Percentiles rank a stretch among this genome's conserved stretches.
phyloP scores from a whole-genome alignment of 805 yeast species.

The Kuraishia ogatae region DNA sequence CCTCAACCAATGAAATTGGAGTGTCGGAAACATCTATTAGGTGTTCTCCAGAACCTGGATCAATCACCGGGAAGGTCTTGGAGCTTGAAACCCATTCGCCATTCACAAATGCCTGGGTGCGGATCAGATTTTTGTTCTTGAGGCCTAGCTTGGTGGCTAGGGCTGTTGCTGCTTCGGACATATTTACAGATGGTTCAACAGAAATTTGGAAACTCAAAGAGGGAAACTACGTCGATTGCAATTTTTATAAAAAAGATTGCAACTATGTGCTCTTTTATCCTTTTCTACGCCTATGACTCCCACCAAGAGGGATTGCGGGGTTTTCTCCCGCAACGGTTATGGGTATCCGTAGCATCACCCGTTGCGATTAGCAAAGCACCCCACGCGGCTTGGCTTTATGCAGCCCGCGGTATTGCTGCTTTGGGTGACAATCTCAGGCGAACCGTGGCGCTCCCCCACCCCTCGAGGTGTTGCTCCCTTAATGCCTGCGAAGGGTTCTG shows the following conservation, averaged over 20 bases:
- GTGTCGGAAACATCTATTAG: slow-evolving; percentile 50
- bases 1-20: slow-evolving; percentile 34
- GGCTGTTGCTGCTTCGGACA: background rate
- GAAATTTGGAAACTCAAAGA: no score
- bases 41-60: slow-evolving; percentile 61
- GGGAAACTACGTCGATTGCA: no score
- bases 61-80: slow-evolving; percentile 51
- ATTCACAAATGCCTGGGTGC: slow-evolving; percentile 56
- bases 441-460: background rate
- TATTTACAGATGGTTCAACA: background rate
- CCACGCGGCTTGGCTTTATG: background rate
- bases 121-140: slow-evolving; percentile 41
- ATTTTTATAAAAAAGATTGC: no score
- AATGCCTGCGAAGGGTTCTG: no score
- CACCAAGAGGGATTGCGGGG: background rate
- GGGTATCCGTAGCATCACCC: background rate
- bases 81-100: slow-evolving; percentile 57
- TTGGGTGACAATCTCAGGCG: background rate
- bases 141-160: slow-evolving; percentile 17
- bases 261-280: background rate
- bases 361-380: background rate
- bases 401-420: background rate
- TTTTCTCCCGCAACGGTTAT: background rate
- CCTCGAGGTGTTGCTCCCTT: background rate
- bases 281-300: background rate